Conservation (phyloP, 164 flowering plant genomes). For the Berberis vulgaris region DNA sequence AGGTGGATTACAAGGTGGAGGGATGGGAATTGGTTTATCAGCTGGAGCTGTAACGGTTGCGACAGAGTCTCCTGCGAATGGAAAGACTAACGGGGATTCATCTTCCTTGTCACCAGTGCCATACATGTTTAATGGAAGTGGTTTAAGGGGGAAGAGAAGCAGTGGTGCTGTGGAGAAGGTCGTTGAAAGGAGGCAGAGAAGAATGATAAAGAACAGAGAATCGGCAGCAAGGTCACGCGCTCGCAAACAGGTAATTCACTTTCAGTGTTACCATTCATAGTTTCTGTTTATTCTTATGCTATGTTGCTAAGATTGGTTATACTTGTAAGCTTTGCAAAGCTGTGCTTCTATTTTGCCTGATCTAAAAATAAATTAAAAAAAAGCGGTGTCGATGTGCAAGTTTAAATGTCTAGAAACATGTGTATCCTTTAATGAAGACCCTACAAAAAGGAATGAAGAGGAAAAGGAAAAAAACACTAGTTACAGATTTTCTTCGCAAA, state of each 20-base stretch:
- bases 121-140: conserved; percentile 46
- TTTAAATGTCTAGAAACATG: no score
- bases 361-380: no score
- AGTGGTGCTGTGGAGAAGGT: conserved; percentile 66
- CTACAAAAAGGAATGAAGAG: no score
- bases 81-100: conserved; percentile 50
- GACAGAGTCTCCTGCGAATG: conserved; percentile 56
- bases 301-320: no score
- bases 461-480: no score
- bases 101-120: conserved; percentile 83
- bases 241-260: conserved; percentile 66
- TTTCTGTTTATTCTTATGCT: no score
- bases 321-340: no score
- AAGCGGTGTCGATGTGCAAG: no score
- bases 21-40: conserved; percentile 54
- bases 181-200: conserved; percentile 82
- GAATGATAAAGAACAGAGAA: conserved; percentile 94
- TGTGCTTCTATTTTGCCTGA: no score
- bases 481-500: no score
- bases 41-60: conserved; percentile 35
- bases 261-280: no score
- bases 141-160: conserved; percentile 47
- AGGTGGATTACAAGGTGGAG: conserved; percentile 29
- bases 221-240: conserved; percentile 95
- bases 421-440: no score